These are phyloP conservation scores for Incumbomyces delicatus DNA, from an alignment of 2,329 filamentous ascomycete species.

Conservation along the genomic window DNA sequence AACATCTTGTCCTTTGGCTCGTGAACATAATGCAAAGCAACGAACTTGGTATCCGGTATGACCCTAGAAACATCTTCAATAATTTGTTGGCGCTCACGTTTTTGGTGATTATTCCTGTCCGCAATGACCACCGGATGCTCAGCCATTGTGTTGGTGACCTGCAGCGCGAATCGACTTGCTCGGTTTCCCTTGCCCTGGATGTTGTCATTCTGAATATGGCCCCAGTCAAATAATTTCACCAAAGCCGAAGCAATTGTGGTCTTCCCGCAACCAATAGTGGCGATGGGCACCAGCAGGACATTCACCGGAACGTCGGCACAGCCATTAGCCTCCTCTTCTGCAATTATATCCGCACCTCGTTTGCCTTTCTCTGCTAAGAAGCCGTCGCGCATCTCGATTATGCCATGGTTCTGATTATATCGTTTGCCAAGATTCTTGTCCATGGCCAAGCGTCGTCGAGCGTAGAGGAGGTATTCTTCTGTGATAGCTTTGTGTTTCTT, in stretches of 20 bases:
- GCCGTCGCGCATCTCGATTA: conserved; percentile 80
- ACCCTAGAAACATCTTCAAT: conserved; percentile 62
- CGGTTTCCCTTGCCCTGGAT: conserved; percentile 67
- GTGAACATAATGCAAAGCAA: conserved; percentile 84
- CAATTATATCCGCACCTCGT: conserved; percentile 82
- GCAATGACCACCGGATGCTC: conserved; percentile 67
- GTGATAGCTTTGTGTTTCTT: conserved; percentile 87
- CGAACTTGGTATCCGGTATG: conserved; percentile 57
- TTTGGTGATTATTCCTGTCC: conserved; percentile 89
- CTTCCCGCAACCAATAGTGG: conserved; percentile 93
- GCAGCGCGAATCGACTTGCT: conserved; percentile 65
- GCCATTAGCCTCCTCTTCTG: conserved; percentile 49
- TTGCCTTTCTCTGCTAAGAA: conserved; percentile 76
- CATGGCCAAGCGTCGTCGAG: conserved; percentile 59
- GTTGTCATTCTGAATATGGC: conserved; percentile 93
- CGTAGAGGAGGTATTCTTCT: conserved; percentile 79
- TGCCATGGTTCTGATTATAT: conserved; percentile 86
- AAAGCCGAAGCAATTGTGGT: conserved; percentile 82
- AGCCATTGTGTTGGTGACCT: conserved; percentile 55
- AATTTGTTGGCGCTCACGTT: conserved; percentile 77
- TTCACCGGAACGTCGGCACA: conserved; percentile 8
- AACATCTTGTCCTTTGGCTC: conserved; percentile 52
- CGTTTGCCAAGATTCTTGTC: conserved; percentile 58
- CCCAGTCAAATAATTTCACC: conserved; percentile 76
- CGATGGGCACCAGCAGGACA: conserved; percentile 70